These are phyloP conservation scores for Mitragyna speciosa DNA, from an alignment of 257 asterid genomes.

Conservation along the genomic window DNA sequence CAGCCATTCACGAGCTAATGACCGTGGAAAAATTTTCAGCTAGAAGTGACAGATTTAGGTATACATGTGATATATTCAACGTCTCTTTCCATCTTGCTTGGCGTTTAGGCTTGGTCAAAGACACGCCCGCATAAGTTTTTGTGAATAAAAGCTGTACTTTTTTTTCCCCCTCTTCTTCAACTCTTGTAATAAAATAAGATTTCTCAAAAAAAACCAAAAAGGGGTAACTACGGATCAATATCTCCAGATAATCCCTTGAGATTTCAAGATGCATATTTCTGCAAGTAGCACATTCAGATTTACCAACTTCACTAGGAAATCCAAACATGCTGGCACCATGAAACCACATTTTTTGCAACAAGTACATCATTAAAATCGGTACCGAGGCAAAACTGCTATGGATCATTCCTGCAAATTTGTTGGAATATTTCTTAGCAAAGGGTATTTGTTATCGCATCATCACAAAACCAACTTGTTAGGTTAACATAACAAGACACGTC, in stretches of 20 bases:
- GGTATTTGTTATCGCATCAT: no score
- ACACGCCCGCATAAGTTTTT: neutral
- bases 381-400: no score
- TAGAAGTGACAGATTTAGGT: neutral
- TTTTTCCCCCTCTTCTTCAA: neutral
- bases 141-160: neutral
- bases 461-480: neutral
- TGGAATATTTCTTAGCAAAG: no score
- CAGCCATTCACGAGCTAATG: no score
- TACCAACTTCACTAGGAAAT: neutral
- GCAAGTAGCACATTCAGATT: neutral
- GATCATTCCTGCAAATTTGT: no score
- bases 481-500: neutral
- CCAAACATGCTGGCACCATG: no score
- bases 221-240: neutral
- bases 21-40: neutral
- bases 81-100: neutral
- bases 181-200: no score
- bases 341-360: no score
- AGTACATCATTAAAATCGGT: no score
- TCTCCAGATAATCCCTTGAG: neutral
- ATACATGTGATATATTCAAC: neutral
- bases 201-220: no score
- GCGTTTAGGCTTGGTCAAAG: neutral
- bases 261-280: neutral